Evolutionary conservation across 805 yeast genomes (phyloP).

Genomic region (Saccharomycopsis sp.): DNA sequence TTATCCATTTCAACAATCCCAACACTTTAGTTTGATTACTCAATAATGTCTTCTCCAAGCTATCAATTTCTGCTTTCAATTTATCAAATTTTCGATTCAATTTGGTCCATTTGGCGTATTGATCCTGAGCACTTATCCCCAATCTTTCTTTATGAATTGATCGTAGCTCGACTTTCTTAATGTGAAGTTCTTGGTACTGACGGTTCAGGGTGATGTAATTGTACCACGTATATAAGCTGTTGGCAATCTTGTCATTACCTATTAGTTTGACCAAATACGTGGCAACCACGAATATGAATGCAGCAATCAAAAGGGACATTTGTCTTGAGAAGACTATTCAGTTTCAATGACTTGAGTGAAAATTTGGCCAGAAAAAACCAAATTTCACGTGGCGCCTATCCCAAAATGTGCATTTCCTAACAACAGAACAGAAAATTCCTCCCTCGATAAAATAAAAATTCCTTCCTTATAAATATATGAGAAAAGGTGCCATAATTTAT

Average conservation of each 20-base stretch:
- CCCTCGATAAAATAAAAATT: too few relatives aligned
- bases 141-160: conserved; percentile 42
- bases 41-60: conserved; percentile 34
- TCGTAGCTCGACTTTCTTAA: conserved; percentile 5
- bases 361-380: too few relatives aligned
- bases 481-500: too few relatives aligned
- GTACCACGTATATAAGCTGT: conserved; percentile 5
- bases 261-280: conserved; percentile 5
- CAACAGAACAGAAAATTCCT: too few relatives aligned
- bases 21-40: conserved; percentile 3
- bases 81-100: conserved; percentile 66
- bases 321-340: too few relatives aligned
- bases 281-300: conserved; percentile 4
- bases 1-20: conserved; percentile 28
- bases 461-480: too few relatives aligned
- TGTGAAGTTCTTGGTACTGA: conserved; percentile 6
- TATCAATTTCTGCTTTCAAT: conserved; percentile 44
- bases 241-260: conserved; percentile 17
- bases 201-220: conserved; percentile 3
- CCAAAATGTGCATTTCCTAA: too few relatives aligned
- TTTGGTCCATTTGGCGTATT: conserved; percentile 95
- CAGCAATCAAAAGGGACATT: not conserved
- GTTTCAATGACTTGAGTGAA: too few relatives aligned
- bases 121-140: conserved; percentile 77
- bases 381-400: too few relatives aligned